Conservation (phyloP, 108 stramenopile genomes). For the Stephanodiscus minutulus region DNA sequence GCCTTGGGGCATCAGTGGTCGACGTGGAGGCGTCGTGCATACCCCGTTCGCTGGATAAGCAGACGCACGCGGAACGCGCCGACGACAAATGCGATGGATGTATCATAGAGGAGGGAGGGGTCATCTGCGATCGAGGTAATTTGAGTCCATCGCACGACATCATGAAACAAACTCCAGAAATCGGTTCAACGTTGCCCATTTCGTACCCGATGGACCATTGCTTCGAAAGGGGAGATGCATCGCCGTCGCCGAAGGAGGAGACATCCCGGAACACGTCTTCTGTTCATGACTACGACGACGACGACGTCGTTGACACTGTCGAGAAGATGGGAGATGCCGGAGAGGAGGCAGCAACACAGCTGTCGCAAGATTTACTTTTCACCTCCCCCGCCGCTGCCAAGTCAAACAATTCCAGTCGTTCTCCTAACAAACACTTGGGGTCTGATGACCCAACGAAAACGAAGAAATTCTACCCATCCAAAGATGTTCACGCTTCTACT, state of each 20-base stretch:
- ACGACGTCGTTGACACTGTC: background rate
- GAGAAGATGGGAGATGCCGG: conserved; percentile 1
- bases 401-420: background rate
- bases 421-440: background rate
- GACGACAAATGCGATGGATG: background rate
- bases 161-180: conserved; percentile 38
- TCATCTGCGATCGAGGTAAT: background rate
- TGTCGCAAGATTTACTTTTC: conserved; percentile 38
- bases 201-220: conserved; percentile 39
- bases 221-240: background rate
- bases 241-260: background rate
- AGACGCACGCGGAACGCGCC: background rate
- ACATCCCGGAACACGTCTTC: background rate
- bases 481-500: background rate
- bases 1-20: background rate
- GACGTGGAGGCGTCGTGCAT: background rate
- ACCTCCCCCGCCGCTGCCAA: background rate
- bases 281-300: background rate
- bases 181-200: conserved; percentile 16
- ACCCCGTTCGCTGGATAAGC: background rate
- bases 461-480: background rate
- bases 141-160: background rate
- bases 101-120: background rate
- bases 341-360: conserved; percentile 13
- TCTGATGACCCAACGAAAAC: background rate